These are phyloP conservation scores for Brettanomyces custersianus DNA, from an alignment of 805 yeast genomes.

Conservation along the genomic window DNA sequence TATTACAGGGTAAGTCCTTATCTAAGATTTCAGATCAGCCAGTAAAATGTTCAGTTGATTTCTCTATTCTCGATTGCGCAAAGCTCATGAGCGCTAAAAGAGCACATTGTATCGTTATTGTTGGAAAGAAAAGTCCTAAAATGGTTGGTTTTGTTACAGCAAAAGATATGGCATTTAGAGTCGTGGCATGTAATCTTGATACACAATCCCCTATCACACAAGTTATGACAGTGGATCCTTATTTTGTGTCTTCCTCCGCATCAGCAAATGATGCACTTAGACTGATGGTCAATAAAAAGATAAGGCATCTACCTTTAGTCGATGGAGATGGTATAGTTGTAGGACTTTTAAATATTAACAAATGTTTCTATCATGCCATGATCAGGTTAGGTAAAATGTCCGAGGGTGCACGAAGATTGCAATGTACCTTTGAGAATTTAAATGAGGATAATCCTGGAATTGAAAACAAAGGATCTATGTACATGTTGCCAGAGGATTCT, in stretches of 20 bases:
- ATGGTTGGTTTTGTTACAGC: constrained; percentile 36
- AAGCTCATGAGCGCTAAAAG: constrained; percentile 29
- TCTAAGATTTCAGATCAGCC: constrained; percentile 28
- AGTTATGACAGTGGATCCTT: constrained; percentile 33
- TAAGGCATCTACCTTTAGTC: constrained; percentile 35
- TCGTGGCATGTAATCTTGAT: constrained; percentile 24
- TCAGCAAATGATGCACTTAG: constrained; percentile 34
- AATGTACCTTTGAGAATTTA: constrained; percentile 22
- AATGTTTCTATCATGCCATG: constrained; percentile 40
- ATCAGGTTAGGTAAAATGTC: constrained; percentile 32
- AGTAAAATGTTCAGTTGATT: constrained; percentile 26
- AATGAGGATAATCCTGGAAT: constrained; percentile 8
- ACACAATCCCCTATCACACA: constrained; percentile 21
- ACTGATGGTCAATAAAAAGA: constrained; percentile 31
- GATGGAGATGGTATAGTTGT: constrained; percentile 27
- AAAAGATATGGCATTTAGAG: constrained; percentile 37
- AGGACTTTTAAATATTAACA: constrained; percentile 37
- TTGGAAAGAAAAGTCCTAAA: constrained; percentile 17
- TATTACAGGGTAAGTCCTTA: constrained; percentile 11
- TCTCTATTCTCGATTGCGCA: constrained; percentile 26
- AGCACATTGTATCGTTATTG: constrained; percentile 34
- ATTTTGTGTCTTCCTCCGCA: constrained; percentile 26
- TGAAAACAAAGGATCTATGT: constrained; percentile 8
- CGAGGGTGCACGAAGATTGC: constrained; percentile 26
- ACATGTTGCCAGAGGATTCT: constrained; percentile 2